Conservation (phyloP, 176 grass and related monocot species). For the Otatea glauca region DNA sequence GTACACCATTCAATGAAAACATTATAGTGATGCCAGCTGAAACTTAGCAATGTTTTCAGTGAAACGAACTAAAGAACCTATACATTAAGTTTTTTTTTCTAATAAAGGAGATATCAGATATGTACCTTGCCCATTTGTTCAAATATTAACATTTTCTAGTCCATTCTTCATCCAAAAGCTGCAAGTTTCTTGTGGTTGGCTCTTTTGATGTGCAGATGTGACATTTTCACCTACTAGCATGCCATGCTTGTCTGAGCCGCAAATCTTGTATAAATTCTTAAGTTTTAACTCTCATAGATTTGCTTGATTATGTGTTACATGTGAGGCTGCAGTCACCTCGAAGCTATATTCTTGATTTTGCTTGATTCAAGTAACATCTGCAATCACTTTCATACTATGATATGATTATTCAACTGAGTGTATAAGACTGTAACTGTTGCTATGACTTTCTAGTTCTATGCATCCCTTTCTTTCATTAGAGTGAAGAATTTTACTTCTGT, state of each 20-base stretch:
- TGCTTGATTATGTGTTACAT: neutral
- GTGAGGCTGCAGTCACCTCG: neutral
- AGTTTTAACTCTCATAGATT: neutral
- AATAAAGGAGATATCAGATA: neutral
- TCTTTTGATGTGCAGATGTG: constrained; percentile 8
- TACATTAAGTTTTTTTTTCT: neutral
- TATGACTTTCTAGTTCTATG: neutral
- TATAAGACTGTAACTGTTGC: neutral
- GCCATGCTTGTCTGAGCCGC: neutral
- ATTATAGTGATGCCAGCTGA: constrained; percentile 3
- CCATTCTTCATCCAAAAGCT: neutral
- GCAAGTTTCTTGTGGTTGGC: neutral
- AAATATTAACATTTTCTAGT: neutral
- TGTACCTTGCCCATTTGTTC: neutral
- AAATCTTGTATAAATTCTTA: neutral
- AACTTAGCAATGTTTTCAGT: neutral
- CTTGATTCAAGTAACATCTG: neutral
- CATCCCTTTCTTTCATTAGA: neutral
- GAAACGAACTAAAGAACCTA: neutral
- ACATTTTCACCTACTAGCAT: neutral
- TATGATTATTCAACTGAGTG: constrained; percentile 21
- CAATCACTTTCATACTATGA: neutral
- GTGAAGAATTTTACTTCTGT: neutral
- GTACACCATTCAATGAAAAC: neutral
- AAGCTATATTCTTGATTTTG: neutral